These are phyloP conservation scores for Fusarium hostae DNA, from an alignment of 2,329 filamentous ascomycete genomes.

Conservation along the genomic window DNA sequence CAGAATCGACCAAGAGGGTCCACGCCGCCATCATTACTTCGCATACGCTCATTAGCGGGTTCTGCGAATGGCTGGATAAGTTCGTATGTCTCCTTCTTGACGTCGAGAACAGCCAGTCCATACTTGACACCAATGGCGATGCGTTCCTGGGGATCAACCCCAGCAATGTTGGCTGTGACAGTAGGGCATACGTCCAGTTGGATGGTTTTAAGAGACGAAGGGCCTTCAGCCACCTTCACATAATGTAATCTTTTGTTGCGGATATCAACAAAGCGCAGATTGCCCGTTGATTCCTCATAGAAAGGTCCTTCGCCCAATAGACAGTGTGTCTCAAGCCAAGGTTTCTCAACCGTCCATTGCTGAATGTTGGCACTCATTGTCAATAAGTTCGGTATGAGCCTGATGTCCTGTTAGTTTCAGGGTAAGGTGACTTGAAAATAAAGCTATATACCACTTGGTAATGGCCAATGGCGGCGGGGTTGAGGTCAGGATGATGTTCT, in stretches of 20 bases:
- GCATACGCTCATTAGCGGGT: conserved; percentile 62
- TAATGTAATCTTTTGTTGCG: conserved; percentile 79
- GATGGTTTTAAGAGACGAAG: conserved; percentile 69
- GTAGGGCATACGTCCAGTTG: conserved; percentile 66
- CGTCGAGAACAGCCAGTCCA: conserved; percentile 82
- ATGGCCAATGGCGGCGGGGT: conserved; percentile 18
- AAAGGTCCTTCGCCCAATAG: conserved; percentile 79
- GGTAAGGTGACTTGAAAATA: not conserved
- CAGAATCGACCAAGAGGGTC: conserved; percentile 86
- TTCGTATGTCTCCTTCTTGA: conserved; percentile 64
- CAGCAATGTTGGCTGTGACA: conserved; percentile 83
- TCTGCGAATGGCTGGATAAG: conserved; percentile 63
- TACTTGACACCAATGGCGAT: conserved; percentile 84
- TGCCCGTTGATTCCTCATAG: conserved; percentile 73
- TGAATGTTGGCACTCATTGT: conserved; percentile 54
- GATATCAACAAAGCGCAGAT: conserved; percentile 85
- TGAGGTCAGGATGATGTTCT: conserved; percentile 23
- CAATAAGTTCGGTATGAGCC: not conserved
- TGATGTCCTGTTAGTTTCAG: not conserved
- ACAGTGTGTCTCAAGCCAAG: conserved; percentile 71
- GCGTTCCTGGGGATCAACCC: conserved; percentile 68
- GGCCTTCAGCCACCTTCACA: conserved; percentile 72
- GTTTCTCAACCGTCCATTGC: conserved; percentile 62
- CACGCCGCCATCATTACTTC: conserved; percentile 84
- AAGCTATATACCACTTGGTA: not conserved